phyloP scores from a whole-genome alignment of 2,329 filamentous ascomycete species.

The Beauveria sp. region DNA sequence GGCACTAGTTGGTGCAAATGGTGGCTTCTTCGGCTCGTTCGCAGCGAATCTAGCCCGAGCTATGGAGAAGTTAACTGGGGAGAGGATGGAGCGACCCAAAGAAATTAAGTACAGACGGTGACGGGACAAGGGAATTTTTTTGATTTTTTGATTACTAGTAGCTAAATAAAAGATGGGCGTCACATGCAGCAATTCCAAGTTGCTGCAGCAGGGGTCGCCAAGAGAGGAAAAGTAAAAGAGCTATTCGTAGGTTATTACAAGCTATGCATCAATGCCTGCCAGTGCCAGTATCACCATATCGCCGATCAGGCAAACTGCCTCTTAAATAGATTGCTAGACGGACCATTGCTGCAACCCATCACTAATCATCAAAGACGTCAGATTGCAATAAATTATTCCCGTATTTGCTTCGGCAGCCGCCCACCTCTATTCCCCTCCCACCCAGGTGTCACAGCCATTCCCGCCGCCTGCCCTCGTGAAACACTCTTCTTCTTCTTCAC shows the following conservation, averaged over 20 bases:
- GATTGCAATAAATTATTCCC: not conserved
- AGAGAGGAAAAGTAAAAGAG: too few species aligned
- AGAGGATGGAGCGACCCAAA: not conserved
- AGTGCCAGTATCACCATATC: too few species aligned
- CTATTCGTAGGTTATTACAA: too few species aligned
- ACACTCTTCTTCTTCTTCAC: not conserved
- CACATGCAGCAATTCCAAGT: too few species aligned
- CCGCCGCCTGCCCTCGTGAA: slow-evolving; percentile 2
- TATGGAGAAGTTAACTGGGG: slow-evolving; percentile 3
- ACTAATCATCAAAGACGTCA: not conserved
- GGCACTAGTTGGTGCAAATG: not conserved
- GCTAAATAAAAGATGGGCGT: too few species aligned
- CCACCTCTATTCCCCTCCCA: slow-evolving; percentile 1
- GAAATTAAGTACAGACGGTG: not conserved
- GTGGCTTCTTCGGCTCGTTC: not conserved
- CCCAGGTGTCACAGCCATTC: not conserved
- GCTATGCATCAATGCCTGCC: too few species aligned
- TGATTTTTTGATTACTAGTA: too few species aligned
- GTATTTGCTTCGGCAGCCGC: not conserved
- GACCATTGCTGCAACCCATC: not conserved
- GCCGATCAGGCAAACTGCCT: too few species aligned
- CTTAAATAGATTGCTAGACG: not conserved
- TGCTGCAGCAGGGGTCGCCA: too few species aligned
- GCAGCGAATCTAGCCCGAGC: not conserved
- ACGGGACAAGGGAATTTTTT: not conserved